Evolutionary conservation across 495 filamentous ascomycete genomes (phyloP), one percentile per base, ranked within the genome.

Genomic region (Annulohypoxylon moriforme): DNA sequence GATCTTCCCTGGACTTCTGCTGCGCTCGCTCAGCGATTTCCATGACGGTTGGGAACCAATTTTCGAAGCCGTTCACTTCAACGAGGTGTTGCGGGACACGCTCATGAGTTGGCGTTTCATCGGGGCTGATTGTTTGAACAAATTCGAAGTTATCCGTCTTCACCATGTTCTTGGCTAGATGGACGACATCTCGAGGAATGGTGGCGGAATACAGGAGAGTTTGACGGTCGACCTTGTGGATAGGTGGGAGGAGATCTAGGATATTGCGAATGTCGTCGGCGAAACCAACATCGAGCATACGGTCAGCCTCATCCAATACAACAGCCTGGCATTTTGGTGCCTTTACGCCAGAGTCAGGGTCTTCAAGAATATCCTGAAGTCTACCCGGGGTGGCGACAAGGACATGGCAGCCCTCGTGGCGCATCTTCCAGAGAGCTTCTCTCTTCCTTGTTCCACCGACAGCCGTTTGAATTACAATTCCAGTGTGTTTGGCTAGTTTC

Each of bases 161-260:
- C 42, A 86, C 82, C 77, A 82, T 81, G 14, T 70, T 76, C 53
- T 89, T 84, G 29, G 96, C 96, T 69, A 98, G 86, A 24, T 82
- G 72, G 77, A 97, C 89, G 33, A 99, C 94, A 72, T 95, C 91
- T 47, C 82, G 81, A 38, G 94, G 93, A 27, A 99, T 89, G 14
- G 96, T 99, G 18, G 96, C 96, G 4, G 96, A 98, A 81, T 93
- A 97, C 73, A 99, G 86, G 20, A 99, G 86, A 0, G 95, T 98
- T 77, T 99, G 96, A 20, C 95, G 88, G 58, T 91, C 87, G 8
- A 89, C 85, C 0, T 81, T 67, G 0, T 74, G 57, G 9, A 85
- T 85, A 31, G 85, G 73, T 5, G 96, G 96, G 11, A 98, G 86
- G 9, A 84, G 67, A 0, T 80, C 59, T 69, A 91, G 82, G 73